A percentile compares a stretch with the other conserved stretches of the same genome.
These are phyloP conservation scores for Babesia bigemina DNA, from an alignment of 169 alveolate species.

Conservation along the genomic window DNA sequence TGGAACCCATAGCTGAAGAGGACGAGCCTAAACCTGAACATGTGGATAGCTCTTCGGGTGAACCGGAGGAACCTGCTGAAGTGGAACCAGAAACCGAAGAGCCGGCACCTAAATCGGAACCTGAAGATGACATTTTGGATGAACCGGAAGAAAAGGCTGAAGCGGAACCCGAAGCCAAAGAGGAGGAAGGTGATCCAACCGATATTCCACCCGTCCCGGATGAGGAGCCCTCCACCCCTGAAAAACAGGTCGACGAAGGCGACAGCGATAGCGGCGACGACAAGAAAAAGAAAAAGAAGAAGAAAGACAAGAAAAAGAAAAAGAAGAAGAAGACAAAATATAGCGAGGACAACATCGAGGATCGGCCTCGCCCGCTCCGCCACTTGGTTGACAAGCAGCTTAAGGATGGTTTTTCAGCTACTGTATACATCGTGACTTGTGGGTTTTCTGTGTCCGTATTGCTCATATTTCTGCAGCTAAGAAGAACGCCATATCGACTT, in stretches of 20 bases:
- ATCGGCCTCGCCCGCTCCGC: slow-evolving; percentile 42
- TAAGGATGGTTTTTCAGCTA: slow-evolving; percentile 59
- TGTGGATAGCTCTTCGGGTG: no score
- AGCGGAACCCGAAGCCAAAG: no score
- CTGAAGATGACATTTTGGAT: no score
- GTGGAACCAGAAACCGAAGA: no score
- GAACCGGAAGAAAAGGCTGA: no score
- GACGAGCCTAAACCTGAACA: no score
- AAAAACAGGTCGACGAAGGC: neutral
- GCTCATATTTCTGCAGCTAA: slow-evolving; percentile 29
- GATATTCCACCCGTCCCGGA: no score
- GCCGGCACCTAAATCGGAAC: no score
- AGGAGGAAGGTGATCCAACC: no score
- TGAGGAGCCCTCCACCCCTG: no score
- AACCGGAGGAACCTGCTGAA: no score
- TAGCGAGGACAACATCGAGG: neutral
- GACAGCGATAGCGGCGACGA: neutral
- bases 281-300: neutral
- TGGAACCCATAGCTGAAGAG: no score
- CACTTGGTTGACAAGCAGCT: slow-evolving; percentile 36
- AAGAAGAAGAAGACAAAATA: slow-evolving; percentile 12
- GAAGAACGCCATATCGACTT: slow-evolving; percentile 48
- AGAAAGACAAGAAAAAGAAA: slow-evolving; percentile 3
- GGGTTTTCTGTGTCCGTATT: slow-evolving; percentile 4
- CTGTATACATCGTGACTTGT: slow-evolving; percentile 56